Base-by-base conservation (phyloP, 163 green algal genomes). In the Chlamydomonas reinhardtii region DNA sequence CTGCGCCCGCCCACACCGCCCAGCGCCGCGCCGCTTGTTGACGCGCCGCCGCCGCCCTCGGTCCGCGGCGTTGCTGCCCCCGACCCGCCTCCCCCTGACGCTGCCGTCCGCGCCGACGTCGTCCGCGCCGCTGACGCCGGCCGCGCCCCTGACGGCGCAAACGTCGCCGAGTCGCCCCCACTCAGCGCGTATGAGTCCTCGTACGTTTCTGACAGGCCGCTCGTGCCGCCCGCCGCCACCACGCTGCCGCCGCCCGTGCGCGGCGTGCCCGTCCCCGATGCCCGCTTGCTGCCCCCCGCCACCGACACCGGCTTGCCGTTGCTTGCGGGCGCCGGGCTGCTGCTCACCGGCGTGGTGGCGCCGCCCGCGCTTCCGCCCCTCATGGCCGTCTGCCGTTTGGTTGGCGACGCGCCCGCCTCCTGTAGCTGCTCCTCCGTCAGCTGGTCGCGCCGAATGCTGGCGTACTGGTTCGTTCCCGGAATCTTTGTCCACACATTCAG, bases 391-490 rank as follows among this genome's bases (percentile, higher is more conserved):
- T 56, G 48, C 12, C 48, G 48, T 14, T 56, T 56, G 48, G 48
- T 56, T 9, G 48, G 48, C 48, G 48, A 56, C 48, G 48, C 48
- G 16, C 43, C 73, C 73, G 43, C 73, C 25, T 25, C 43, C 31
- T 78, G n/a, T 3, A 39, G 35, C 20, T 78, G 35, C 35, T 19
- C 52, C 37, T 9, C 75, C 61, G 6, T 35, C 25, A 70, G 34
- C 61, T 73, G 48, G 48, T 56, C 48, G 48, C 48, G 48, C 12
- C 48, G 48, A 19, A 56, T 19, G 48, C 48, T 25, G 22, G 52
- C 79, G 74, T 73, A 78, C 31, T 77, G 74, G 39, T 84, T 72
- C 11, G 59, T 84, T 3, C 74, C 65, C 20, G 65, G 73, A 0
- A 84, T 64, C 52, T 64, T 39, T 9, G 32, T 74, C 81, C 65